A percentile compares a stretch with the other conserved stretches of the same genome.
Conservation (phyloP, 2,329 filamentous ascomycete species). For the Cordyceps sp. region DNA sequence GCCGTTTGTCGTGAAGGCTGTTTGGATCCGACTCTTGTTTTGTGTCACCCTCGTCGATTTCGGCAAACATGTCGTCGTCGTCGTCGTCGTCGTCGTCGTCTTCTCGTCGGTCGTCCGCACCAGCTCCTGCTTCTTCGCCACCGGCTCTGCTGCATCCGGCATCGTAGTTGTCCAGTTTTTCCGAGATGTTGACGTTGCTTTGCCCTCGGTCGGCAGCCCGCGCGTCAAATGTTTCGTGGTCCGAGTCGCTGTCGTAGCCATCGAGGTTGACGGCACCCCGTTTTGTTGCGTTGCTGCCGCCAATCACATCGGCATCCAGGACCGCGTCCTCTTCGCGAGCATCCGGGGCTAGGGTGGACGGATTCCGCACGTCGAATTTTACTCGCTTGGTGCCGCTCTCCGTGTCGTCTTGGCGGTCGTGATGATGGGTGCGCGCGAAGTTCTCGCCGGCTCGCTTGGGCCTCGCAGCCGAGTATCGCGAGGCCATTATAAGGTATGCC, state of each 20-base stretch:
- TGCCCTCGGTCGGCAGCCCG: conserved; percentile 45
- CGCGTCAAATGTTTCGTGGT: conserved; percentile 74
- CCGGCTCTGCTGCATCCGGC: conserved; percentile 10
- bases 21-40: conserved; percentile 16
- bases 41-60: conserved; percentile 40
- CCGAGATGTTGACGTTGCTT: conserved; percentile 30
- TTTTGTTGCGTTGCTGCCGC: conserved; percentile 61
- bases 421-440: conserved; percentile 59
- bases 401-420: conserved; percentile 36
- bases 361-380: conserved; percentile 89
- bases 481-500: conserved; percentile 7
- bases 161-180: conserved; percentile 38
- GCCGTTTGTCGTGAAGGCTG: conserved; percentile 22
- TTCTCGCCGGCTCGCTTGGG: conserved; percentile 74
- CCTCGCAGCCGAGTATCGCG: conserved; percentile 30
- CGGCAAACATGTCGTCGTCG: conserved; percentile 76
- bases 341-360: conserved; percentile 76
- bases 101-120: too few species aligned
- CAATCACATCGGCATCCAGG: conserved; percentile 86
- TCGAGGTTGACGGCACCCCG: conserved; percentile 92
- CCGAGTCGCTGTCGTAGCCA: conserved; percentile 89
- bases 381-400: conserved; percentile 51
- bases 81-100: conserved; percentile 36
- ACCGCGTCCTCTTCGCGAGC: conserved; percentile 54
- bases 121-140: too few species aligned